A percentile compares a stretch with the other conserved stretches of the same genome.
phyloP scores from a whole-genome alignment of 1,284 basidiomycete species.

The Tilletia walkeri region DNA sequence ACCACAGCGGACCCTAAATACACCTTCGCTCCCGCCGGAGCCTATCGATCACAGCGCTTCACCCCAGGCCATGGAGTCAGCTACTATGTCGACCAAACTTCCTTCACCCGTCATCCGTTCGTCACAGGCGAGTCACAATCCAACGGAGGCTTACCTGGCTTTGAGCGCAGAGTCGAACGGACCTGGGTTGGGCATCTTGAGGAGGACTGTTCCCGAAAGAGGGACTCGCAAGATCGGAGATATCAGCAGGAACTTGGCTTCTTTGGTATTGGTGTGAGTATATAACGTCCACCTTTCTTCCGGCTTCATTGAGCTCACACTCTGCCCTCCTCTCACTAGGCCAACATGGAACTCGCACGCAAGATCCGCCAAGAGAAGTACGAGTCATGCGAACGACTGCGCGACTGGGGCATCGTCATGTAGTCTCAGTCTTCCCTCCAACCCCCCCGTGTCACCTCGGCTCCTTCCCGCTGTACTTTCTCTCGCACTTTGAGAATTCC shows the following conservation, averaged over 20 bases:
- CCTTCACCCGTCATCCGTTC: conserved; percentile 74
- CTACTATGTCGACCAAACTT: conserved; percentile 80
- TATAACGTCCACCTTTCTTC: background rate
- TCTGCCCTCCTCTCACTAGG: conserved; percentile 24
- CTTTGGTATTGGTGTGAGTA: conserved; percentile 39
- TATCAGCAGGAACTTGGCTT: conserved; percentile 36
- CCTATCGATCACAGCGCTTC: conserved; percentile 47
- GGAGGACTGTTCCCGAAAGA: conserved; percentile 31
- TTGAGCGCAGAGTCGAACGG: conserved; percentile 44
- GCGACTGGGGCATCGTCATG: conserved; percentile 41
- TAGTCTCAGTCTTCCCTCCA: background rate
- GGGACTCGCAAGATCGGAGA: conserved; percentile 39
- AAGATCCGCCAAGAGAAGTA: conserved; percentile 45
- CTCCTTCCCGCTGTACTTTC: too few species aligned
- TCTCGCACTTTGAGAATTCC: too few species aligned
- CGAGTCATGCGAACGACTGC: conserved; percentile 49
- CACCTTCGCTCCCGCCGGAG: conserved; percentile 64
- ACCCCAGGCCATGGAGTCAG: conserved; percentile 70
- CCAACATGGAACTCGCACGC: conserved; percentile 37
- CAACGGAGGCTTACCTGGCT: conserved; percentile 25
- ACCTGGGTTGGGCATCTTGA: conserved; percentile 39
- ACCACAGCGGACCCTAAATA: conserved; percentile 76
- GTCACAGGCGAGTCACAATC: conserved; percentile 30
- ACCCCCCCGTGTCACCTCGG: background rate
- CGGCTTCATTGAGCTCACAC: background rate